Evolutionary conservation across 192 early-diverging fungal species (phyloP).

Genomic region (Umbelopsis sp.): DNA sequence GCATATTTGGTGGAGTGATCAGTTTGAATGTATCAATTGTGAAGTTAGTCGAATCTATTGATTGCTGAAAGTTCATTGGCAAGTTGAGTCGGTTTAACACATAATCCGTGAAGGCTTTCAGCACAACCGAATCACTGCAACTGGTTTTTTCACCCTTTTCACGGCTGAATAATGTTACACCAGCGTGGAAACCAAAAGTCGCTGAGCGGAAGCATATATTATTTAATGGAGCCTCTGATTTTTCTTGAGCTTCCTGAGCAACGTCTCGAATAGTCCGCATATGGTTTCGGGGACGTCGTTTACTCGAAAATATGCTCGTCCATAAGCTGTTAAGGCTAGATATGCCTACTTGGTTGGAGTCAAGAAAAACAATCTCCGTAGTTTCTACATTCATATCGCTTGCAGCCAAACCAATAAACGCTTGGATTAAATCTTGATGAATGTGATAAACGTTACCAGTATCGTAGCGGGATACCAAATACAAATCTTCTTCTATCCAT

Average conservation of each 20-base stretch:
- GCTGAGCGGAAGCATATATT: slow-evolving; percentile 24
- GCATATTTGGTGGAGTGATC: background rate
- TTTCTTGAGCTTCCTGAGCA: background rate
- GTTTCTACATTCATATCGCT: slow-evolving; percentile 8
- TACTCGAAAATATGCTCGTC: slow-evolving; percentile 1
- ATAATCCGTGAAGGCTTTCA: slow-evolving; percentile 15
- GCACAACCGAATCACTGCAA: background rate
- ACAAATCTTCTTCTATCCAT: slow-evolving; percentile 18
- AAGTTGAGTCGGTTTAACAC: slow-evolving; percentile 12
- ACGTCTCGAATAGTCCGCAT: slow-evolving; percentile 20
- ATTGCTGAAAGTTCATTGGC: slow-evolving; percentile 1
- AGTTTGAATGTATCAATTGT: background rate
- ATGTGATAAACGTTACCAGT: slow-evolving; percentile 23
- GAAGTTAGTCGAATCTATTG: background rate
- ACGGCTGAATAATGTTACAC: slow-evolving; percentile 19
- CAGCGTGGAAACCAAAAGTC: slow-evolving; percentile 21
- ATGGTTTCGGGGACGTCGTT: background rate
- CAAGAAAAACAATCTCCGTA: slow-evolving; percentile 22
- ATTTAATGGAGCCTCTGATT: background rate
- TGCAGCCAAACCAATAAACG: slow-evolving; percentile 6
- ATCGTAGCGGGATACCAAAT: slow-evolving; percentile 18
- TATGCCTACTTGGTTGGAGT: slow-evolving; percentile 14
- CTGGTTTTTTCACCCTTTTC: background rate
- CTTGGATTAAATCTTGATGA: slow-evolving; percentile 25
- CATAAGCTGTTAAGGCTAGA: background rate